These are phyloP conservation scores for Manihot esculenta DNA, from an alignment of 441 rosid genomes.

Conservation along the genomic window DNA sequence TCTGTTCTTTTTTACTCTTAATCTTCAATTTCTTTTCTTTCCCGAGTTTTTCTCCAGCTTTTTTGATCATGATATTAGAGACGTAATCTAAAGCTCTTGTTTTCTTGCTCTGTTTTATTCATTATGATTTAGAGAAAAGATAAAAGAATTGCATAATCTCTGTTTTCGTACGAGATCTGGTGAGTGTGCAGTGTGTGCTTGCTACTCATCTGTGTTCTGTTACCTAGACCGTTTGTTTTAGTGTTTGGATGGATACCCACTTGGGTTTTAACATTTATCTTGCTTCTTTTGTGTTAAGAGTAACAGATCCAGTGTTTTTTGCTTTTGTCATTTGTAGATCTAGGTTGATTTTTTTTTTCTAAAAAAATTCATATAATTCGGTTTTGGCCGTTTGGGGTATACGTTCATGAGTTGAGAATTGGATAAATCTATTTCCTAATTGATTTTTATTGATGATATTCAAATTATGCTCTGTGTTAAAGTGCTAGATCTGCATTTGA, in stretches of 20 bases:
- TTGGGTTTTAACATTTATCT: background rate
- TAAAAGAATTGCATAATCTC: background rate
- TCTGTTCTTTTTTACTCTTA: background rate
- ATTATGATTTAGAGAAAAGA: background rate
- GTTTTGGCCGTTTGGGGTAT: background rate
- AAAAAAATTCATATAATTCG: constrained; percentile 21
- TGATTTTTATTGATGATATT: background rate
- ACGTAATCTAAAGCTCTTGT: background rate
- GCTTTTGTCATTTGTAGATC: constrained; percentile 24
- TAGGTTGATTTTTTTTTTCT: constrained; percentile 14
- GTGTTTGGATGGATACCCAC: background rate
- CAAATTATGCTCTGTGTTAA: background rate
- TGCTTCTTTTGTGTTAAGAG: background rate
- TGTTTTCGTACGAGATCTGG: constrained; percentile 17
- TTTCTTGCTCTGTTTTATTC: background rate
- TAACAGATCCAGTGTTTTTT: constrained; percentile 13
- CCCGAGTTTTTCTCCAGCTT: background rate
- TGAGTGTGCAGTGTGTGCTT: constrained; percentile 1
- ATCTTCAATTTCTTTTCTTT: background rate
- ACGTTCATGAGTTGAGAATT: background rate
- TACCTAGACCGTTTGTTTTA: background rate
- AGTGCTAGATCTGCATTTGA: constrained; percentile 10
- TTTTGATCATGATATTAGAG: background rate
- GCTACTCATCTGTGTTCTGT: background rate
- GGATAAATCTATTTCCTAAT: background rate